phyloP scores from a whole-genome alignment of 2,329 filamentous ascomycete genomes.

The Cucurbitaria berberidis region DNA sequence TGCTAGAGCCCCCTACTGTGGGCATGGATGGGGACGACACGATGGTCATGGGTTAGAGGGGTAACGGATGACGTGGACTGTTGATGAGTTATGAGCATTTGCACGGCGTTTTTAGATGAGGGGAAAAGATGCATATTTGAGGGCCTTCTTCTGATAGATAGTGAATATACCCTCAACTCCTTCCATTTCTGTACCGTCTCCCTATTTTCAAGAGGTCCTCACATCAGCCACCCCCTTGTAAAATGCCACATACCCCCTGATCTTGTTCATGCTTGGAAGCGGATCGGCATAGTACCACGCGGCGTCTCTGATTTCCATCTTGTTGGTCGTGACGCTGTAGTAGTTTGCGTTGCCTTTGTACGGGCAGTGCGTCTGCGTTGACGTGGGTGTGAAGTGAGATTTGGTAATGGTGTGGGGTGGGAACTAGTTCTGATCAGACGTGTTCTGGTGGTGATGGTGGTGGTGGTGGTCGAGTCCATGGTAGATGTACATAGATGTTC shows the following conservation, averaged over 20 bases:
- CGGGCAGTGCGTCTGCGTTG: conserved; percentile 58
- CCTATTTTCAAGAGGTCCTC: conserved; percentile 7
- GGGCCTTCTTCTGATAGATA: background rate
- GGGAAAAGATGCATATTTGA: background rate
- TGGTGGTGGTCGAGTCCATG: background rate
- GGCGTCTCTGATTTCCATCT: conserved; percentile 58
- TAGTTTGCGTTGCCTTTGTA: conserved; percentile 66
- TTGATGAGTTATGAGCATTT: conserved; percentile 14
- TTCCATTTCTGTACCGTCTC: background rate
- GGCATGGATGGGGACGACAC: conserved; percentile 83
- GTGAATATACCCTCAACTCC: conserved; percentile 5
- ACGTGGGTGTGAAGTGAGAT: conserved; percentile 53
- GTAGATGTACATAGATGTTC: conserved; percentile 58
- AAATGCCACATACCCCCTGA: conserved; percentile 65
- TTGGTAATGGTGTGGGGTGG: conserved; percentile 54
- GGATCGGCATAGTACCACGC: conserved; percentile 66
- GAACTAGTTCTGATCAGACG: conserved; percentile 15
- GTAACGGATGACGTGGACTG: background rate
- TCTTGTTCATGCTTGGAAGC: conserved; percentile 56
- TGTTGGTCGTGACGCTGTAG: conserved; percentile 60
- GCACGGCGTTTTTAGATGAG: conserved; percentile 11
- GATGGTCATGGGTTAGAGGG: conserved; percentile 68
- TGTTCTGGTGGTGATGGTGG: too few species aligned
- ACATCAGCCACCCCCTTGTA: conserved; percentile 54
- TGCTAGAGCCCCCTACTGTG: conserved; percentile 64